Evolutionary conservation across 1,284 basidiomycete genomes (phyloP), one percentile per base, ranked within the genome.

Genomic region (Cryptococcus jaspeensis): DNA sequence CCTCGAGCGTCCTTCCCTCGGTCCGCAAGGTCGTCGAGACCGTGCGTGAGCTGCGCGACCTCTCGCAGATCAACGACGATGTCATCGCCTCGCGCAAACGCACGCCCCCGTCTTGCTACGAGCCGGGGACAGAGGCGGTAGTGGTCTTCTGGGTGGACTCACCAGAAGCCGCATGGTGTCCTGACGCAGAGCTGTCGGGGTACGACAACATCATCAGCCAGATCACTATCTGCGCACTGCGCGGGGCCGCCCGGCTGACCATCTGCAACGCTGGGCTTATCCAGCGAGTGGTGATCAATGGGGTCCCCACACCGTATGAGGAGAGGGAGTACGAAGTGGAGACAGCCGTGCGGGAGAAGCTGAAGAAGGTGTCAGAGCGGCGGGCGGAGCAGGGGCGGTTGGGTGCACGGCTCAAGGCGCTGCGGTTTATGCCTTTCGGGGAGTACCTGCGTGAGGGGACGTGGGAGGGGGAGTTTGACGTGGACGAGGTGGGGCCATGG

Each of bases 181-280:
- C 22, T 3, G 23, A 32, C n/a, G 43, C 39, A 18, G 11, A 16
- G n/a, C 25, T 22, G n/a, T 44, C 23, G 20, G 56, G 41, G 4
- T 41, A 46, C 15, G 40, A 50, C n/a, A 53, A 54, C 20, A 22
- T 58, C n/a, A 37, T 58, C 23, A 46, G 50, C 23, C 56, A 58
- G 40, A 9, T 58, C 11, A 28, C 41, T 16, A 35, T 58, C 16
- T 53, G 52, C 32, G 51, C 56, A 15, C 32, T 47, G 11, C 36
- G 15, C 22, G 25, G 22, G n/a, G 37, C 37, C 1, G n/a, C 44
- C 12, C 28, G 42, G 18, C 35, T 58, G 22, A 32, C 46, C 15
- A 50, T 58, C 20, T 58, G 56, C 41, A 58, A 58, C 46, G 16
- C 37, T 25, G 52, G 52, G 15, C 32, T 15, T 25, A 16, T 52